phyloP scores from a whole-genome alignment of 108 stramenopile species.

The Pseudonitzschia pungens region DNA sequence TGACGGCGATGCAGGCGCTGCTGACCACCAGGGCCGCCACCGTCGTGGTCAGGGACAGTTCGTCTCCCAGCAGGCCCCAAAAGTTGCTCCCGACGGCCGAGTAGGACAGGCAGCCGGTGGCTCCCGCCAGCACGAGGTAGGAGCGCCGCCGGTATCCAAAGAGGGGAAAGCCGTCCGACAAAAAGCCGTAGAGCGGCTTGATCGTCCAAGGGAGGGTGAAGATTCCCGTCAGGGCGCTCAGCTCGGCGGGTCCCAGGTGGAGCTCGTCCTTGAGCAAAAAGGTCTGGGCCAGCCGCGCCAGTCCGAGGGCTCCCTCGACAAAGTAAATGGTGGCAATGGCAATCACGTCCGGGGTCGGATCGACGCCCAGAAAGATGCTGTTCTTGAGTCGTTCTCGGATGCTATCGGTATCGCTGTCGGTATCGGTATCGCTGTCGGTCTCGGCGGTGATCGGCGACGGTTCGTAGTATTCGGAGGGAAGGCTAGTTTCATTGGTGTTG shows the following conservation, averaged over 20 bases:
- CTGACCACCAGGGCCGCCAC: constrained; percentile 59
- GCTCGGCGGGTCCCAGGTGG: constrained; percentile 88
- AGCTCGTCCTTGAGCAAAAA: constrained; percentile 94
- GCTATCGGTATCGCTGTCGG: neutral
- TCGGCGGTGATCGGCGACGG: neutral
- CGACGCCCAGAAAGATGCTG: constrained; percentile 66
- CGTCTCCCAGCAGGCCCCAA: constrained; percentile 36
- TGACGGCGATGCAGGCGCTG: constrained; percentile 84
- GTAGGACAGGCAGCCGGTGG: constrained; percentile 65
- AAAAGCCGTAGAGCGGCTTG: constrained; percentile 92
- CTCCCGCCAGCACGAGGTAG: constrained; percentile 76
- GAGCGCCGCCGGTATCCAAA: constrained; percentile 85
- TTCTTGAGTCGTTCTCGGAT: constrained; percentile 17
- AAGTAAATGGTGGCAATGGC: constrained; percentile 93
- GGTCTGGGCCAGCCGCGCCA: constrained; percentile 90
- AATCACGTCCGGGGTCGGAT: constrained; percentile 77
- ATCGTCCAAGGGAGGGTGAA: constrained; percentile 91
- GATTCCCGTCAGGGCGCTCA: constrained; percentile 87
- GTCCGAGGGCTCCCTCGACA: constrained; percentile 93
- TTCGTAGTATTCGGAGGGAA: constrained; percentile 1
- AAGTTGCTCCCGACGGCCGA: constrained; percentile 49
- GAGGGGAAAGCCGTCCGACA: constrained; percentile 87
- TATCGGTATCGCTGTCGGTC: neutral
- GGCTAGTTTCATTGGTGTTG: neutral
- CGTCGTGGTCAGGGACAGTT: constrained; percentile 35